These are phyloP conservation scores for Xerocomellus amylosporus DNA, from an alignment of 768 basidiomycete species.

Conservation along the genomic window DNA sequence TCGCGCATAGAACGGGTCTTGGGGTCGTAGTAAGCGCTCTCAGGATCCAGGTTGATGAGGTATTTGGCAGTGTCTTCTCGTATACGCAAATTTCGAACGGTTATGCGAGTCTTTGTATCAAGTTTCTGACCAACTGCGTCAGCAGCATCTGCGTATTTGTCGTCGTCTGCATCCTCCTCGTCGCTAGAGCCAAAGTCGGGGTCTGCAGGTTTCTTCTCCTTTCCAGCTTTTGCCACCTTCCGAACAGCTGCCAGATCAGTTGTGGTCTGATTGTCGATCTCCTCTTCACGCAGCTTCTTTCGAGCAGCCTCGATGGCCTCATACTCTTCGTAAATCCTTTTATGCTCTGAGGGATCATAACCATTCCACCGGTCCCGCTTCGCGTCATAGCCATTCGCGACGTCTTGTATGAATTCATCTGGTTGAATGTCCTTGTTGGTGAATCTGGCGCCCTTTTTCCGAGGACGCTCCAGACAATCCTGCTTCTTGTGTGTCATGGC, in stretches of 20 bases:
- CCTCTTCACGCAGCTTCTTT: conserved; percentile 90
- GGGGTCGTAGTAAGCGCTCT: conserved; percentile 97
- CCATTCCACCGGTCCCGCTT: conserved; percentile 99
- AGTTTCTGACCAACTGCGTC: conserved; percentile 98
- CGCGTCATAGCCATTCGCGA: conserved; percentile 78
- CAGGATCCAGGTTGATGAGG: conserved; percentile 91
- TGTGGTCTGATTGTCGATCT: conserved; percentile 96
- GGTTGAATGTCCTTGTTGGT: conserved; percentile 87
- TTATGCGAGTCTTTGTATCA: conserved; percentile 97
- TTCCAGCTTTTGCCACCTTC: conserved; percentile 90
- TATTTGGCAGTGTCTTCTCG: conserved; percentile 99
- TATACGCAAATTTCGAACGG: conserved; percentile 96
- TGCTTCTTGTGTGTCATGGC: conserved; percentile 88
- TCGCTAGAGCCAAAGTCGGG: conserved; percentile 96
- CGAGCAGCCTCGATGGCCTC: conserved; percentile 88
- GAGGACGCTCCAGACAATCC: conserved; percentile 95
- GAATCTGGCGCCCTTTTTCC: conserved; percentile 93
- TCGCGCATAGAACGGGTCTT: conserved; percentile 99
- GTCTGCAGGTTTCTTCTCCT: conserved; percentile 68
- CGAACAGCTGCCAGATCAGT: conserved; percentile 88
- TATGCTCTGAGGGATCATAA: conserved; percentile 87
- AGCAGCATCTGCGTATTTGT: conserved; percentile 97
- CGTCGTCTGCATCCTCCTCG: conserved; percentile 94
- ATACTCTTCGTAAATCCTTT: conserved; percentile 89
- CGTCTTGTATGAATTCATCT: conserved; percentile 86